A percentile compares a stretch with the other conserved stretches of the same genome.
Conservation (phyloP, 2,329 filamentous ascomycete genomes). For the Didymella exigua region DNA sequence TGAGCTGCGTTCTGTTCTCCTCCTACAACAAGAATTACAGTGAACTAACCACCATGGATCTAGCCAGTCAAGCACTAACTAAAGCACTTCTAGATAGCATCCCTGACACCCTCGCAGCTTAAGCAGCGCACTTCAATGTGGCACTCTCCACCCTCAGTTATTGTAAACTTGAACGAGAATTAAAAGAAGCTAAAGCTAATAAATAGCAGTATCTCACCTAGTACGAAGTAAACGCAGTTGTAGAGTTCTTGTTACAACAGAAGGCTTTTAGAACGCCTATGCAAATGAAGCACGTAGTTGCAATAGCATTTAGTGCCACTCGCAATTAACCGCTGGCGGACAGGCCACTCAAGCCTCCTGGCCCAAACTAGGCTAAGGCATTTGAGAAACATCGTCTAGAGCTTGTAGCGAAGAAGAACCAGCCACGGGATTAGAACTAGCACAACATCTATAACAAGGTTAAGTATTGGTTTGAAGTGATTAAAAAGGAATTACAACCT, state of each 20-base stretch:
- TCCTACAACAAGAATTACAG: no score
- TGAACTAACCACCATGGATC: not conserved
- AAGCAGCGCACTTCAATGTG: not conserved
- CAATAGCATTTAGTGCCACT: not conserved
- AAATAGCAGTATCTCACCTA: slow-evolving; percentile 37
- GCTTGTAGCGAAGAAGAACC: not conserved
- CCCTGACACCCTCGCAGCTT: not conserved
- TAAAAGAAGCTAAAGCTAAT: slow-evolving; percentile 25
- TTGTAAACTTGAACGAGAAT: not conserved
- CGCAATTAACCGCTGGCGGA: not conserved
- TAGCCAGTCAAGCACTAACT: not conserved
- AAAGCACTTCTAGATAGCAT: not conserved
- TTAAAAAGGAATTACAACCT: not conserved
- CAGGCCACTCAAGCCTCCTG: not conserved
- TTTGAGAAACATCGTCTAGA: not conserved
- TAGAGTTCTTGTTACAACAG: slow-evolving; percentile 25
- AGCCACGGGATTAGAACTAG: not conserved
- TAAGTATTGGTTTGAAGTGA: not conserved
- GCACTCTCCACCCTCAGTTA: not conserved
- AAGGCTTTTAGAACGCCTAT: not conserved
- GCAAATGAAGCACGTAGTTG: not conserved
- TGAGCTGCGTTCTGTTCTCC: no score
- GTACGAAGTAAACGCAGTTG: slow-evolving; percentile 36
- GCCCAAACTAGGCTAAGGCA: not conserved
- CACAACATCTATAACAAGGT: not conserved